Evolutionary conservation across 306 rosid genomes (phyloP), one percentile per base, ranked within the genome.

Genomic region (Canavalia gladiata): DNA sequence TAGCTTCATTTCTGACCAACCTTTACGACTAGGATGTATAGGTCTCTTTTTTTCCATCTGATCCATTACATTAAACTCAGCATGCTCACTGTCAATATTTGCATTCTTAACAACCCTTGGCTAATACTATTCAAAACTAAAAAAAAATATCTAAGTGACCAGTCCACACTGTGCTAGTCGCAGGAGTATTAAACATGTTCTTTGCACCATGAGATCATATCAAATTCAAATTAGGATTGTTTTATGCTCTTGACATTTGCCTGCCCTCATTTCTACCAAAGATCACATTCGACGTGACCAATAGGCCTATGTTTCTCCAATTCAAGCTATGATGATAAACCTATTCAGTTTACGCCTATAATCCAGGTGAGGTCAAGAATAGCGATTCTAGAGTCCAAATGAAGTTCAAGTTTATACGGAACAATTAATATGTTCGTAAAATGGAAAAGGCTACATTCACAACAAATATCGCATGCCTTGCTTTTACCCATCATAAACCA

Each of bases 21-120:
- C 62, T 45, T 0, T 28, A 57, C 43, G 18, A 51, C 41, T 28
- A 18, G 13, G 13, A 29, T 33, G 39, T 45, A 31, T 11, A 39
- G 3, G 18, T 47, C 64, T 12, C 10, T 30, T 43, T 12, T 81
- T 79, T 52, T 56, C 74, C 68, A 13, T 28, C 41, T 60, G 67
- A 45, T 52, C 45, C 11, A 33, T 69, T 46, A n/a, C 60, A n/a
- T 68, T 37, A 78, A 56, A 30, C 18, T 68, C n/a, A 56, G 31
- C 50, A 42, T 11, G 54, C 41, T 41, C 41, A 41, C 42, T 4
- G 18, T 47, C 7, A 13, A 25, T 18, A 4, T 75, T 35, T 62
- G 33, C 39, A 65, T 49, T 54, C 51, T 2, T 25, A 4, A 39
- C 77, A 3, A 8, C 3, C 42, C 41, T 59, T 9, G 18, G 41